Conservation (phyloP, 2,329 filamentous ascomycete genomes). For the Xylaria sp. region DNA sequence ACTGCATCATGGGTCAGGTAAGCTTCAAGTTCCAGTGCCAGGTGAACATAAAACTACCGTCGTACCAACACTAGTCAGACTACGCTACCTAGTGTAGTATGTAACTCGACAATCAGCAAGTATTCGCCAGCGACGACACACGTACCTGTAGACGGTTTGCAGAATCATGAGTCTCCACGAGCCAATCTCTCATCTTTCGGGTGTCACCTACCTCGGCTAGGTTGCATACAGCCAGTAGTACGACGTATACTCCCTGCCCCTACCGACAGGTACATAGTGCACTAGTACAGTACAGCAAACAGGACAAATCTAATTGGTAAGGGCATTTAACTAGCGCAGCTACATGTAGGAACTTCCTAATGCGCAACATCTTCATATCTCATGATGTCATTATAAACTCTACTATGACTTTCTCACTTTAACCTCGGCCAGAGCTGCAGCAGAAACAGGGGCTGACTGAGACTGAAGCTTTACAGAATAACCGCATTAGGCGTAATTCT, state of each 20-base stretch:
- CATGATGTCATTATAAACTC: constrained; percentile 20
- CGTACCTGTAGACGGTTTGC: too few species aligned
- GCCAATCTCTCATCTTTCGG: constrained; percentile 6
- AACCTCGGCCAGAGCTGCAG: neutral
- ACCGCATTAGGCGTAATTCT: constrained; percentile 12
- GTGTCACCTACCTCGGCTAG: neutral
- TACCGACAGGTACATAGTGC: neutral
- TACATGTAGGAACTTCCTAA: neutral
- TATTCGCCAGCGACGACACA: neutral
- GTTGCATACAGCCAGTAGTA: neutral
- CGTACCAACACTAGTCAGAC: neutral
- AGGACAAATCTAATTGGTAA: neutral
- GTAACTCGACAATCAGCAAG: too few species aligned
- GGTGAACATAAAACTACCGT: too few species aligned
- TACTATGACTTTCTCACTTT: constrained; percentile 1
- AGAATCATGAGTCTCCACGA: neutral
- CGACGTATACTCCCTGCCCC: neutral
- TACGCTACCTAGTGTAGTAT: neutral
- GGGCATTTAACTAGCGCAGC: neutral
- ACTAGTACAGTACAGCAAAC: neutral
- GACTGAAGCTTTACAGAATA: neutral
- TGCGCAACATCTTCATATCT: neutral
- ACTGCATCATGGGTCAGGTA: too few species aligned
- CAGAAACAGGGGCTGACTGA: neutral
- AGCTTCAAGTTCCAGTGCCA: too few species aligned